Evolutionary conservation across 495 filamentous ascomycete genomes (phyloP).

Genomic region (Oleoguttula mirabilis): DNA sequence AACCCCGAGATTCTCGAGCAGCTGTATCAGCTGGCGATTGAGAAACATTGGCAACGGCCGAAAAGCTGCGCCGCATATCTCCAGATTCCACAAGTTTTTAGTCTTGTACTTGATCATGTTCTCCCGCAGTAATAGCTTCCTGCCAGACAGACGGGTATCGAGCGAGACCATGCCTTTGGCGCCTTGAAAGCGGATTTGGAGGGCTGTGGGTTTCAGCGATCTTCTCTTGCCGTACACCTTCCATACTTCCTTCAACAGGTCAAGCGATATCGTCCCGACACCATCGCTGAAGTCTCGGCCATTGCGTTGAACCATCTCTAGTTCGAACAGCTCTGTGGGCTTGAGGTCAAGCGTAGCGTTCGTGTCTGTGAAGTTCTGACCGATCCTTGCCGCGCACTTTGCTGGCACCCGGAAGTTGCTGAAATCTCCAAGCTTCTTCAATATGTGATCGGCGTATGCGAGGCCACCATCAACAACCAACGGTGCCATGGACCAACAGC

Average conservation of each 20-base stretch:
- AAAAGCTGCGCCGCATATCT: slow-evolving; percentile 59
- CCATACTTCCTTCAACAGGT: slow-evolving; percentile 43
- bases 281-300: slow-evolving; percentile 65
- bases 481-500: slow-evolving; percentile 62
- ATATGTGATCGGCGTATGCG: slow-evolving; percentile 39
- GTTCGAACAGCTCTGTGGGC: slow-evolving; percentile 30
- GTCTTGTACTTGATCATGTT: slow-evolving; percentile 77
- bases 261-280: slow-evolving; percentile 55
- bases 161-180: slow-evolving; percentile 64
- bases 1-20: slow-evolving; percentile 61
- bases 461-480: slow-evolving; percentile 37
- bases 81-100: slow-evolving; percentile 41
- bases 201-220: slow-evolving; percentile 42
- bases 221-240: slow-evolving; percentile 31
- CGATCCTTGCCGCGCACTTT: slow-evolving; percentile 67
- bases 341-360: slow-evolving; percentile 25
- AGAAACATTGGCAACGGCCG: slow-evolving; percentile 56
- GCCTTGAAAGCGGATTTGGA: slow-evolving; percentile 60
- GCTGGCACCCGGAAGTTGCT: slow-evolving; percentile 51
- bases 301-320: slow-evolving; percentile 20
- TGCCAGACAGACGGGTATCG: slow-evolving; percentile 44
- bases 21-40: slow-evolving; percentile 70
- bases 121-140: slow-evolving; percentile 44
- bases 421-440: slow-evolving; percentile 55
- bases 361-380: slow-evolving; percentile 75